These are phyloP conservation scores for Paraleonurus japonicus DNA, from an alignment of 257 asterid species.

Conservation along the genomic window DNA sequence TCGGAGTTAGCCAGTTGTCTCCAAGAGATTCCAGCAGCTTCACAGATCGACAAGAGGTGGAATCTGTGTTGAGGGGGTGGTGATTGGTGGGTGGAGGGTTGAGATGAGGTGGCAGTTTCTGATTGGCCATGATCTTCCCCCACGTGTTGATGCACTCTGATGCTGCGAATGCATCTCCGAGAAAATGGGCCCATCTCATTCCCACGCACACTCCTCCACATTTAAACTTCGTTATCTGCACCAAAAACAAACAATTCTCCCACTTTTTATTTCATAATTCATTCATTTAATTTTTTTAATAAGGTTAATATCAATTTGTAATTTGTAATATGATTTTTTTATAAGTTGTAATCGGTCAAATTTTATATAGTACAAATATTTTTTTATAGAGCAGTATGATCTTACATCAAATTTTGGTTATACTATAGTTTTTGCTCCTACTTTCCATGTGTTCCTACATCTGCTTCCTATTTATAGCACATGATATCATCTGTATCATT, in stretches of 20 bases:
- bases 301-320: too few relatives aligned
- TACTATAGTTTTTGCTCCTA: too few relatives aligned
- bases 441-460: too few relatives aligned
- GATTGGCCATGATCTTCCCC: slow-evolving; percentile 41
- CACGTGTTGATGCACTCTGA: slow-evolving; percentile 50
- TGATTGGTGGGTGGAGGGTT: neutral
- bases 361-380: too few relatives aligned
- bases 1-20: slow-evolving; percentile 50
- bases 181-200: slow-evolving; percentile 69
- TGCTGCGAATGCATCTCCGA: slow-evolving; percentile 80
- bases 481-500: too few relatives aligned
- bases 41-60: slow-evolving; percentile 31
- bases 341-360: too few relatives aligned
- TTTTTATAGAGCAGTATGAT: too few relatives aligned
- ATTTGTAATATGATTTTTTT: too few relatives aligned
- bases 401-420: too few relatives aligned
- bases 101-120: slow-evolving; percentile 18
- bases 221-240: slow-evolving; percentile 64
- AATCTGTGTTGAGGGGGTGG: neutral
- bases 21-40: slow-evolving; percentile 52
- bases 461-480: too few relatives aligned
- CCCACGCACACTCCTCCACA: slow-evolving; percentile 85
- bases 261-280: neutral
- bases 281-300: too few relatives aligned
- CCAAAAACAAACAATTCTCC: neutral